These are phyloP conservation scores for Talaromyces thailandensis DNA, from an alignment of 495 filamentous ascomycete genomes.

Conservation along the genomic window DNA sequence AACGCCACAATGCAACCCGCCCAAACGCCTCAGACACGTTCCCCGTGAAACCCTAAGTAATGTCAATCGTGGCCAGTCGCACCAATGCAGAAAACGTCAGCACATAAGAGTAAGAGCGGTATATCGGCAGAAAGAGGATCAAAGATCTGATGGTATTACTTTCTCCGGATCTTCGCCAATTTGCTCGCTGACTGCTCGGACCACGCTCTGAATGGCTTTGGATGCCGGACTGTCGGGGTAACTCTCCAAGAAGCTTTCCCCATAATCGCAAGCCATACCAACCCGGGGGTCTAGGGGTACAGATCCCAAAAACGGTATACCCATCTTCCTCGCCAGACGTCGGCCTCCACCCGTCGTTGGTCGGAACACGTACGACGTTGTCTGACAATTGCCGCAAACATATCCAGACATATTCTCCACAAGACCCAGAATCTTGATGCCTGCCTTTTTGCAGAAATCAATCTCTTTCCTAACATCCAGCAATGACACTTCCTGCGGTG, in stretches of 20 bases:
- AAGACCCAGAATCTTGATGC: conserved; percentile 75
- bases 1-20: conserved; percentile 3
- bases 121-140: conserved; percentile 1
- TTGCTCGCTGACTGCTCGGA: conserved; percentile 55
- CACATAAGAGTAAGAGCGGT: not conserved
- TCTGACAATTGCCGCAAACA: conserved; percentile 82
- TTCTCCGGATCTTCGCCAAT: conserved; percentile 47
- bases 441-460: conserved; percentile 92
- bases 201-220: conserved; percentile 64
- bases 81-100: not conserved
- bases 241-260: conserved; percentile 91
- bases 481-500: conserved; percentile 88
- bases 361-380: conserved; percentile 76
- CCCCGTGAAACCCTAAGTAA: conserved; percentile 3
- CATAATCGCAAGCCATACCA: conserved; percentile 92
- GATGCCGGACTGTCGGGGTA: conserved; percentile 90
- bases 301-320: conserved; percentile 76
- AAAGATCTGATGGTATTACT: conserved; percentile 28
- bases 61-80: not conserved
- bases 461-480: conserved; percentile 94
- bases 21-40: not conserved
- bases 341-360: conserved; percentile 85
- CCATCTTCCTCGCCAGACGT: conserved; percentile 71
- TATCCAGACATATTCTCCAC: conserved; percentile 98
- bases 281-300: conserved; percentile 94